These are phyloP conservation scores for Rhizophagus sp. DNA, from an alignment of 192 early-diverging fungal genomes.

Conservation along the genomic window DNA sequence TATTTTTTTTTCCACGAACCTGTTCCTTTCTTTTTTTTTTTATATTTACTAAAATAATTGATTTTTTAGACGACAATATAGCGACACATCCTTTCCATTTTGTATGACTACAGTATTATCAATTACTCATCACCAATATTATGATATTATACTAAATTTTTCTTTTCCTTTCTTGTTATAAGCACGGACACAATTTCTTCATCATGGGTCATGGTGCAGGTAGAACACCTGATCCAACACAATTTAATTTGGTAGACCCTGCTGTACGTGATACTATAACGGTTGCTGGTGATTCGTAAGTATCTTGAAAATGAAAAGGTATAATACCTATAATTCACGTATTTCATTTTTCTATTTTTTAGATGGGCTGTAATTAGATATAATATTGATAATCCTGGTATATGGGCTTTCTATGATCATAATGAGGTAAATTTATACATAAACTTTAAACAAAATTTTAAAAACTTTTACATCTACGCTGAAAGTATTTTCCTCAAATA, in stretches of 20 bases:
- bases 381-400: constrained; percentile 32
- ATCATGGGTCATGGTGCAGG: constrained; percentile 38
- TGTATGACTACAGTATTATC: not conserved
- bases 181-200: constrained; percentile 49
- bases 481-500: not conserved
- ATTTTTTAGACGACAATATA: not conserved
- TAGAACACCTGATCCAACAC: constrained; percentile 34
- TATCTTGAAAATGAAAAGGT: constrained; percentile 1
- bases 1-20: too few relatives aligned
- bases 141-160: not conserved
- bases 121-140: not conserved
- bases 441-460: too few relatives aligned
- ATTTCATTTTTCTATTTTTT: not conserved
- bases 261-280: constrained; percentile 74
- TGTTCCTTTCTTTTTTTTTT: not conserved
- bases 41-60: not conserved
- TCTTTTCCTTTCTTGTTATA: not conserved
- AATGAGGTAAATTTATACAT: constrained; percentile 30
- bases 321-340: too few relatives aligned
- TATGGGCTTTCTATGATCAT: constrained; percentile 36
- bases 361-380: constrained; percentile 24
- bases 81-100: constrained; percentile 29
- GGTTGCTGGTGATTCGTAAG: constrained; percentile 65
- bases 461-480: too few relatives aligned
- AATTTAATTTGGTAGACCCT: constrained; percentile 56